A percentile compares a stretch with the other conserved stretches of the same genome.
Evolutionary conservation across 1,284 basidiomycete species (phyloP).

Genomic region (Leccinum holopus): DNA sequence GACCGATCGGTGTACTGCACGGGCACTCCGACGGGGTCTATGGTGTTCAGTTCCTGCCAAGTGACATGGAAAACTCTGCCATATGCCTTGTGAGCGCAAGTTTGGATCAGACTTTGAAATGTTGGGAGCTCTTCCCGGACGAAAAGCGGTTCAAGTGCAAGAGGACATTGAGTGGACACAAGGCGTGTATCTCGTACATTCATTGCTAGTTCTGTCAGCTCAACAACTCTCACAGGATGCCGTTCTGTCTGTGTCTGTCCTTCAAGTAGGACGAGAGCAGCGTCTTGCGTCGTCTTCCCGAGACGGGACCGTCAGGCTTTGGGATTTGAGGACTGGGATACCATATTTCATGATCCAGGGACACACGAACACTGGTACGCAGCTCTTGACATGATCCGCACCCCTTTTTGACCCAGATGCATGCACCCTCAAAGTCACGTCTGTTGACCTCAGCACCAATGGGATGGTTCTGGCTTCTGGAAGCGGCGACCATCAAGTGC

Average conservation of each 20-base stretch:
- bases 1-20: conserved; percentile 24
- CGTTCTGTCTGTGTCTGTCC: conserved; percentile 30
- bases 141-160: conserved; percentile 30
- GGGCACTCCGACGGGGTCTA: conserved; percentile 35
- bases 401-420: conserved; percentile 11
- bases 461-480: conserved; percentile 80
- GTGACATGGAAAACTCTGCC: conserved; percentile 4
- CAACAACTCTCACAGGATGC: conserved; percentile 27
- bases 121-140: conserved; percentile 29
- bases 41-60: conserved; percentile 30
- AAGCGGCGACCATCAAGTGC: conserved; percentile 82
- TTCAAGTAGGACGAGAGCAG: conserved; percentile 36
- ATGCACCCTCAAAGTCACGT: conserved; percentile 60
- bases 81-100: conserved; percentile 34
- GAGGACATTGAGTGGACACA: conserved; percentile 32
- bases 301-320: conserved; percentile 35
- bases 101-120: conserved; percentile 30
- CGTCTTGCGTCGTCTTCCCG: conserved; percentile 36
- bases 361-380: conserved; percentile 36
- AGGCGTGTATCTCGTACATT: conserved; percentile 15
- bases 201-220: background rate
- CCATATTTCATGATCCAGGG: conserved; percentile 38
- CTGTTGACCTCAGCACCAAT: conserved; percentile 79
- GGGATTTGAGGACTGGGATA: conserved; percentile 32
- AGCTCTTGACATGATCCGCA: conserved; percentile 25